Base-by-base conservation (phyloP, 2,329 filamentous ascomycete species). In the Arthroderma sp. region DNA sequence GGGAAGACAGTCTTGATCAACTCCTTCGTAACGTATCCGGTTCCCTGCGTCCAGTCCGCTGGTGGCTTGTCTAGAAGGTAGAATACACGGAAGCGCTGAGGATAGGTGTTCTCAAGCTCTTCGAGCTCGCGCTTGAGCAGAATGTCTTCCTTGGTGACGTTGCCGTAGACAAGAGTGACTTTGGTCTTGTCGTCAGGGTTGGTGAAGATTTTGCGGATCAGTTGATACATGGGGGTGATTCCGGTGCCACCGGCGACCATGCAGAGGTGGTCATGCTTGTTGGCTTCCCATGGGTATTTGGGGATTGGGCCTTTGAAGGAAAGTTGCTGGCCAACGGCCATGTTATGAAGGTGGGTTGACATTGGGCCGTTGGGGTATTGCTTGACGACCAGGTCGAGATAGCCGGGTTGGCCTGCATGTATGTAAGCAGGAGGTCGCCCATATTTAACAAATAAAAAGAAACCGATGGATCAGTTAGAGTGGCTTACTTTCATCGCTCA, bases 191-290 rank as follows among this genome's bases (percentile, higher is more conserved):
- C 91, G 37, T 85, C 78, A 49, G 89, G 86, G 77, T 95, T 94
- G 68, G 82, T 85, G 80, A 96, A 94, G 69, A 98, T 94, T 60
- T 81, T 76, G 50, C 85, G 85, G 52, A 79, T 73, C 38, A 98
- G 80, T 73, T 98, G 91, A 74, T 85, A 96, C 89, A 96, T 95
- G 55, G 91, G 91, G 7, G 91, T 91, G 65, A 98, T 94, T 49
- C 91, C 91, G 5, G 91, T 95, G 52, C 91, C 91, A 57, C 91
- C 91, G n/a, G 89, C 86, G 51, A 98, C 65, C 55, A 71, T 53
- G 42, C 59, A 62, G 53, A 71, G 61, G 72, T 96, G 87, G 49
- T 85, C 71, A 71, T 95, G 88, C 77, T 94, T 95, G 77, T 96
- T 96, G 54, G 81, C 60, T 43, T 77, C 61, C 88, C 88, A 96